A percentile compares a stretch with the other conserved stretches of the same genome.
phyloP scores from a whole-genome alignment of 495 filamentous ascomycete genomes.

The Lentithecium fluviatile region DNA sequence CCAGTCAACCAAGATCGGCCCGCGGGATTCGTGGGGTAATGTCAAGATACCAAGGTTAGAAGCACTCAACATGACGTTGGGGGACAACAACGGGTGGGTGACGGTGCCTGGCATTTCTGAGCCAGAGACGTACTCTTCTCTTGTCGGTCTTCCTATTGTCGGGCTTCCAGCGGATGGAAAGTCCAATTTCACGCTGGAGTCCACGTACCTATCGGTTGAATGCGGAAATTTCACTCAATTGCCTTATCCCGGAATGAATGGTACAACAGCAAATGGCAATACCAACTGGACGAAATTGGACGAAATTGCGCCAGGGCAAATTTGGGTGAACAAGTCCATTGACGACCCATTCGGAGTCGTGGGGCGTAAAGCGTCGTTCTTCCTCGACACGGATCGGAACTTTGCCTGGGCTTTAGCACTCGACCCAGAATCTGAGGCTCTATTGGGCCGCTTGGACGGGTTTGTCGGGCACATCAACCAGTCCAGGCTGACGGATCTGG shows the following conservation, averaged over 20 bases:
- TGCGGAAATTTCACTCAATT: slow-evolving; percentile 16
- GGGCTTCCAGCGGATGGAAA: slow-evolving; percentile 3
- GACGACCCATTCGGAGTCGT: background rate
- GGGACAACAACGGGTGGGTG: slow-evolving; percentile 28
- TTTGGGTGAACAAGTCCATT: background rate
- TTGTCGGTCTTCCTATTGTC: slow-evolving; percentile 31
- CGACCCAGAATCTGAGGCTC: background rate
- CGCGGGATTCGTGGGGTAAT: slow-evolving; percentile 35
- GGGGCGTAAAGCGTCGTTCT: background rate
- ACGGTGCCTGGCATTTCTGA: slow-evolving; percentile 1
- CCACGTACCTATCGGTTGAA: slow-evolving; percentile 16
- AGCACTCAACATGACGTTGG: slow-evolving; percentile 3
- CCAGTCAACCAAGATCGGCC: slow-evolving; percentile 13
- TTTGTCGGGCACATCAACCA: slow-evolving; percentile 12
- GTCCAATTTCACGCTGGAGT: slow-evolving; percentile 25
- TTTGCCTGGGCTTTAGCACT: background rate
- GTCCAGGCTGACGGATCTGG: background rate
- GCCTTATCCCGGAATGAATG: background rate
- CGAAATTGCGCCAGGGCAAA: background rate
- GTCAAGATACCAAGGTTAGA: slow-evolving; percentile 33
- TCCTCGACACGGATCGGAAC: background rate
- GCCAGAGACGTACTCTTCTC: slow-evolving; percentile 21
- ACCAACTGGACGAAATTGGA: slow-evolving; percentile 3
- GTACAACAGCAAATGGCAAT: background rate
- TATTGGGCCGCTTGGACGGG: slow-evolving; percentile 4